Percentiles rank a stretch among this genome's conserved stretches.
These are phyloP conservation scores for Colletotrichum paranaense DNA, from an alignment of 2,329 filamentous ascomycete genomes.

Conservation along the genomic window DNA sequence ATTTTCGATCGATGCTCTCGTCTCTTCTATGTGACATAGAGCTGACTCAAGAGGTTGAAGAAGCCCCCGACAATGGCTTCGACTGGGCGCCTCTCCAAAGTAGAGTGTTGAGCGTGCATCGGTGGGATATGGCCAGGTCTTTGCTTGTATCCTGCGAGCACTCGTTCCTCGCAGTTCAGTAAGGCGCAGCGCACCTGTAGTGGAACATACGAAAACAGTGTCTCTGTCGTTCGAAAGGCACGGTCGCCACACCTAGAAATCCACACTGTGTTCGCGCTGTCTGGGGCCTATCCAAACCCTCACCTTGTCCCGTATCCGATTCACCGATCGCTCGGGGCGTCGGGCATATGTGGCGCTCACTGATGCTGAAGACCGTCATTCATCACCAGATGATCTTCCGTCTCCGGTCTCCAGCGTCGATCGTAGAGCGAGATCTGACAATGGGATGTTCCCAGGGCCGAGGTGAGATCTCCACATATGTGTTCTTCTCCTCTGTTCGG, in stretches of 20 bases:
- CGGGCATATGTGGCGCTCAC: background rate
- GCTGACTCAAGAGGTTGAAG: conserved; percentile 19
- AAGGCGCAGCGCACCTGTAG: background rate
- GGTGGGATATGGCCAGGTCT: background rate
- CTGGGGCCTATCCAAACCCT: conserved; percentile 9
- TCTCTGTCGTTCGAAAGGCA: background rate
- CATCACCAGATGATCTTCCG: conserved; percentile 18
- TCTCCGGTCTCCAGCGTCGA: conserved; percentile 24
- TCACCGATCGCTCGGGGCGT: background rate
- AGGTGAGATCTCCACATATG: background rate
- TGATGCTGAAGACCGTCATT: background rate
- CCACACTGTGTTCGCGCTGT: conserved; percentile 25
- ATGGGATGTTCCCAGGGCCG: conserved; percentile 4
- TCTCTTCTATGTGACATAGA: background rate
- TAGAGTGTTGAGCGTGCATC: background rate
- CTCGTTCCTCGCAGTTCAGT: background rate
- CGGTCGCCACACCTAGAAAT: background rate
- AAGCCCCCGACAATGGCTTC: background rate
- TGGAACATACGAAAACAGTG: conserved; percentile 8
- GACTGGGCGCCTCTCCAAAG: background rate
- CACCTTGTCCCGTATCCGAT: conserved; percentile 14
- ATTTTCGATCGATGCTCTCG: background rate
- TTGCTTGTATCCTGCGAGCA: conserved; percentile 7
- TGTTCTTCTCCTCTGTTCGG: background rate
- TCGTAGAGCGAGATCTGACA: background rate